Base-by-base conservation (phyloP, 139 green algal species). In the Asterochloris erici region DNA sequence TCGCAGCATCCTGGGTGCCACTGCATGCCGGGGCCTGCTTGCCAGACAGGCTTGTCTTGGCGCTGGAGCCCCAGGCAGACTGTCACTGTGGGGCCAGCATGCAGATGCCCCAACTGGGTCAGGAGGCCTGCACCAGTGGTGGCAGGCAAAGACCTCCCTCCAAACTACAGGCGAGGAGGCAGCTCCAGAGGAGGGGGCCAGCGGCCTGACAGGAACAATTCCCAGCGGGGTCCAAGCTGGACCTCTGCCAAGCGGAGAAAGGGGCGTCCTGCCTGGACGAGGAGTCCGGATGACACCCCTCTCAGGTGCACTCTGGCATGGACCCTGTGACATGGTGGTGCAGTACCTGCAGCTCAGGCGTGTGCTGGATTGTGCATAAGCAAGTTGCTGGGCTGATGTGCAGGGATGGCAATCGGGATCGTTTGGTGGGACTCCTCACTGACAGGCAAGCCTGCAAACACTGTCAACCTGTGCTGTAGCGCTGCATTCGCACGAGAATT, bases 391-490 rank as follows among this genome's bases (percentile, higher is more conserved):
- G 66, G 19, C 17, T 24, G 66, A 2, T 24, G 1, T 54, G 76
- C 76, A 80, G 93, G 19, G 94, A 96, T 63, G 94, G 91, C 47
- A 97, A 97, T 88, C 69, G 93, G 0, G 94, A 97, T 79, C 76
- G 93, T 6, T 73, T 97, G 10, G 90, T 97, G 63, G 93, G 94
- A 0, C 84, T 97, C 54, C 84, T 97, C 0, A 97, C 94, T 11
- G 89, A 94, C 24, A 85, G 93, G 88, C 91, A 78, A 73, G 19
- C 27, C 0, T 79, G 70, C 23, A 28, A 24, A 21, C 61, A 17
- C 24, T 38, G 14, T 17, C 26, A 80, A 47, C 29, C 9, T 64
- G 27, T 69, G 16, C 23, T 68, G 68, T 11, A 29, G 17, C 12
- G 10, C 68, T 66, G 16, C 47, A 17, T 54, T 27, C 1, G 38